These are phyloP conservation scores for Clarireedia sp. DNA, from an alignment of 2,329 filamentous ascomycete species.

Conservation along the genomic window DNA sequence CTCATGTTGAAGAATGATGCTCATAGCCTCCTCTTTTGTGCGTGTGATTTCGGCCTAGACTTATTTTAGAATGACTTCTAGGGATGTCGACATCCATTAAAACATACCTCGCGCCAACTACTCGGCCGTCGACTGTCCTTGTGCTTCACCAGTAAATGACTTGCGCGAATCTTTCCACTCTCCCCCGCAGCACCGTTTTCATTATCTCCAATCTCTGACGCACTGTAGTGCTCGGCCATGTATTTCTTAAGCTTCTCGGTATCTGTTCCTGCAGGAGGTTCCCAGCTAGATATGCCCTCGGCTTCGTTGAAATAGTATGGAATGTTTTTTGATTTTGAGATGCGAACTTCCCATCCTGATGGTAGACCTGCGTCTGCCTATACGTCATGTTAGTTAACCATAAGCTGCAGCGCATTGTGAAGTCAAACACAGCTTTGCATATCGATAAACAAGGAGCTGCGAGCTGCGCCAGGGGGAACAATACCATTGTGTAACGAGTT, in stretches of 20 bases:
- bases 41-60: conserved; percentile 69
- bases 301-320: conserved; percentile 95
- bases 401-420: background rate
- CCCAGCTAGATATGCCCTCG: conserved; percentile 89
- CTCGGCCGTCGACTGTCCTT: conserved; percentile 77
- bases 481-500: conserved; percentile 3
- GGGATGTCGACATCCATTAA: background rate
- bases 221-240: conserved; percentile 83
- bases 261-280: conserved; percentile 81
- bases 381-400: background rate
- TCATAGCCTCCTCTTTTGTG: conserved; percentile 75
- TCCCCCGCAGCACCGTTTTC: conserved; percentile 31
- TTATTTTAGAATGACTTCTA: conserved; percentile 9
- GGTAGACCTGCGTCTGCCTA: conserved; percentile 75
- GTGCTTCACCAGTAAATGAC: conserved; percentile 92
- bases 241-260: conserved; percentile 87
- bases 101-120: conserved; percentile 74
- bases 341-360: conserved; percentile 86
- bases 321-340: conserved; percentile 96
- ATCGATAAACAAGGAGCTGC: background rate
- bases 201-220: conserved; percentile 35
- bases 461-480: background rate
- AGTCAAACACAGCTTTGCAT: background rate
- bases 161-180: conserved; percentile 84
- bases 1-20: conserved; percentile 70